phyloP scores from a whole-genome alignment of 805 yeast species.

The Teunomyces gatunensis region DNA sequence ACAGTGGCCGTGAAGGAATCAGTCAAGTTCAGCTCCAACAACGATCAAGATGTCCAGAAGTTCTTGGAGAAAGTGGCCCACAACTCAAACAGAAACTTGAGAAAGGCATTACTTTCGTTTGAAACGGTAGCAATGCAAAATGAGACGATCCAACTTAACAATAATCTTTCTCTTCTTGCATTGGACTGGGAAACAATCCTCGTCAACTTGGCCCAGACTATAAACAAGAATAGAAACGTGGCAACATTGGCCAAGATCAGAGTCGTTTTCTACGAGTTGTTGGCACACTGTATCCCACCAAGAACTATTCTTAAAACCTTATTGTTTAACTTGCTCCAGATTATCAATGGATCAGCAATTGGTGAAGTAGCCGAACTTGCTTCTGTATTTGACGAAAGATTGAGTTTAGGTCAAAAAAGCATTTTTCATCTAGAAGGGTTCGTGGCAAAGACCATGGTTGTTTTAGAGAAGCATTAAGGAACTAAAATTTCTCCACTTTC shows the following conservation, averaged over 20 bases:
- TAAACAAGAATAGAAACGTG: constrained; percentile 63
- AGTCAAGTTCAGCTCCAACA: constrained; percentile 39
- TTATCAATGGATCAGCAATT: constrained; percentile 25
- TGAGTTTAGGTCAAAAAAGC: constrained; percentile 81
- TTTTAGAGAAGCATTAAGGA: constrained; percentile 42
- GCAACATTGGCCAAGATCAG: constrained; percentile 58
- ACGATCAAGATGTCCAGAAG: constrained; percentile 27
- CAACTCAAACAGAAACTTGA: constrained; percentile 64
- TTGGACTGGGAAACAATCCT: constrained; percentile 94
- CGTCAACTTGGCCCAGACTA: constrained; percentile 56
- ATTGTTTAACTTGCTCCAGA: constrained; percentile 43
- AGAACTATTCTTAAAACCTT: constrained; percentile 65
- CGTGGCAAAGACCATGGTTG: constrained; percentile 83
- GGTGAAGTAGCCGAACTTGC: constrained; percentile 55
- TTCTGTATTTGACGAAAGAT: constrained; percentile 77
- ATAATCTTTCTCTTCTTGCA: constrained; percentile 51
- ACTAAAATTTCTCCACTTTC: no score
- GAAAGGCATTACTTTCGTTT: constrained; percentile 73
- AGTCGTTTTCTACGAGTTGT: constrained; percentile 71
- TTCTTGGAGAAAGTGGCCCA: constrained; percentile 53
- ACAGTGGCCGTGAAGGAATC: constrained; percentile 58
- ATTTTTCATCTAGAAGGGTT: constrained; percentile 96
- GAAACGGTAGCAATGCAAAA: constrained; percentile 80
- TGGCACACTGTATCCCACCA: constrained; percentile 94
- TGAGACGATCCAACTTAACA: constrained; percentile 42